These are phyloP conservation scores for Thalassiosira profunda DNA, from an alignment of 108 stramenopile species.

Conservation along the genomic window DNA sequence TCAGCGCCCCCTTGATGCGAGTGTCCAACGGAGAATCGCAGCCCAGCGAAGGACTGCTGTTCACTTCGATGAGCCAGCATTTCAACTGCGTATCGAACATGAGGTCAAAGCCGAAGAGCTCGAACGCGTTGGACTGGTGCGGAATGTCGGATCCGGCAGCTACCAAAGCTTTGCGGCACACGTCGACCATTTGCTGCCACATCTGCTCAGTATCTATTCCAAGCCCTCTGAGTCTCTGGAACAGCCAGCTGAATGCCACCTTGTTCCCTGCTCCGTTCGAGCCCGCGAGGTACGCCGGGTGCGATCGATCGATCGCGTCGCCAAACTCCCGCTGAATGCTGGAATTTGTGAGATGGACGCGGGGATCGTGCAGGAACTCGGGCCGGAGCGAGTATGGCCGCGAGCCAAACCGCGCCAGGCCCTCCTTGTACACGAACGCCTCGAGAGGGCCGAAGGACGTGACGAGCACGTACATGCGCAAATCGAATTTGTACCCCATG, in stretches of 20 bases:
- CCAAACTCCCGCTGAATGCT: constrained; percentile 73
- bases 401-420: constrained; percentile 83
- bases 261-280: constrained; percentile 28
- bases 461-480: constrained; percentile 89
- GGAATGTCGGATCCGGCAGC: constrained; percentile 68
- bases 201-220: constrained; percentile 53
- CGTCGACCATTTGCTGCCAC: constrained; percentile 68
- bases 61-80: constrained; percentile 93
- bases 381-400: constrained; percentile 57
- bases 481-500: constrained; percentile 87
- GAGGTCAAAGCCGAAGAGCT: constrained; percentile 90
- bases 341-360: constrained; percentile 61
- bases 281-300: constrained; percentile 59
- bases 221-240: constrained; percentile 32
- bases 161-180: constrained; percentile 71
- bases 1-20: constrained; percentile 43
- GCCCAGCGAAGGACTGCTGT: constrained; percentile 79
- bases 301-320: constrained; percentile 59
- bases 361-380: constrained; percentile 38
- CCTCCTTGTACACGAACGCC: constrained; percentile 85
- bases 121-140: constrained; percentile 84
- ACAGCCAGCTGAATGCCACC: constrained; percentile 50
- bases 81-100: constrained; percentile 77
- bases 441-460: constrained; percentile 84
- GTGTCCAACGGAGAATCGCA: constrained; percentile 42